Conservation (phyloP, 306 rosid species). For the Glycine soja region DNA sequence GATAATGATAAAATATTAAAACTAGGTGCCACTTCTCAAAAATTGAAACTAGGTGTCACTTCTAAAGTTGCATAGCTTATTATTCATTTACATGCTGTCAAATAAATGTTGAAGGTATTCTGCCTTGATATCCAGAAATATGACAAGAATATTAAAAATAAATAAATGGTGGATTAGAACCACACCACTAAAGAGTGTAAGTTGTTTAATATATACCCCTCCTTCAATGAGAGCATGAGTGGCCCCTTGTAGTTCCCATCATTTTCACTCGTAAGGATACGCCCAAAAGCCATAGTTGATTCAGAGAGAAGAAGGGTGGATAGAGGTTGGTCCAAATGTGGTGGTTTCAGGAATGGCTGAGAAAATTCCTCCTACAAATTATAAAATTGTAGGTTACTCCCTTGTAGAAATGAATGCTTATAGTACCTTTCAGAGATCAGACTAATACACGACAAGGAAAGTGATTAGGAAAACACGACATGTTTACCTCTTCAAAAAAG, state of each 20-base stretch:
- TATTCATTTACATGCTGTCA: slow-evolving; percentile 23
- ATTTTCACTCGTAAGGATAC: slow-evolving; percentile 73
- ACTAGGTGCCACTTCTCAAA: slow-evolving; percentile 12
- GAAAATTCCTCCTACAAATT: slow-evolving; percentile 79
- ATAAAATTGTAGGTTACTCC: slow-evolving; percentile 36
- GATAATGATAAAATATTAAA: background rate
- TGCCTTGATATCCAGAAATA: slow-evolving; percentile 30
- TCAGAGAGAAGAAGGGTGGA: slow-evolving; percentile 86
- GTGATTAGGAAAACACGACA: slow-evolving; percentile 41
- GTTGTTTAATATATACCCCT: slow-evolving; percentile 67
- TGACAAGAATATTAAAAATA: slow-evolving; percentile 28
- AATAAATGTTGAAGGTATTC: slow-evolving; percentile 32
- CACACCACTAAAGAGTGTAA: slow-evolving; percentile 10
- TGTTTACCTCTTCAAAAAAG: slow-evolving; percentile 88
- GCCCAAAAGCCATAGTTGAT: slow-evolving; percentile 94
- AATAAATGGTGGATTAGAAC: slow-evolving; percentile 12
- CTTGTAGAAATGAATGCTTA: slow-evolving; percentile 40
- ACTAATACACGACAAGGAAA: slow-evolving; percentile 38
- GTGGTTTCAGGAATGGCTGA: slow-evolving; percentile 96
- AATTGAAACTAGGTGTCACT: slow-evolving; percentile 5
- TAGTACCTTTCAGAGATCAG: slow-evolving; percentile 39
- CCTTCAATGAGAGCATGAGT: slow-evolving; percentile 78
- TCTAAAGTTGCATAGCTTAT: slow-evolving; percentile 33
- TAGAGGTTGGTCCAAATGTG: slow-evolving; percentile 94
- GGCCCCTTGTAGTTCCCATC: slow-evolving; percentile 97